Conservation (phyloP, 2,329 filamentous ascomycete genomes). For the Nemania serpens region DNA sequence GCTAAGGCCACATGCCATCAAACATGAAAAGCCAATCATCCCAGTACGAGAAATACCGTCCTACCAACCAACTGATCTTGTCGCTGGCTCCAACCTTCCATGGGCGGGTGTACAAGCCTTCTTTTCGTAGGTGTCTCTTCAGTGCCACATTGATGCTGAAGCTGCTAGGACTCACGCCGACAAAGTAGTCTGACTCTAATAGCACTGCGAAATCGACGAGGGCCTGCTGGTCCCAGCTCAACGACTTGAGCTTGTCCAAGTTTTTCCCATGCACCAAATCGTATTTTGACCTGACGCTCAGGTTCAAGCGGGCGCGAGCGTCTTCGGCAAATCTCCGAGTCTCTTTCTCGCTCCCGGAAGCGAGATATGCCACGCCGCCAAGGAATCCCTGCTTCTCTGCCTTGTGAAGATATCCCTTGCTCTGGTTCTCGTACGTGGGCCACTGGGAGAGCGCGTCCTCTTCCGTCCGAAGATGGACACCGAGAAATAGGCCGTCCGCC, state of each 20-base stretch:
- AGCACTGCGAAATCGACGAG: slow-evolving; percentile 49
- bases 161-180: slow-evolving; percentile 52
- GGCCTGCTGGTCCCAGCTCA: slow-evolving; percentile 52
- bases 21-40: slow-evolving; percentile 56
- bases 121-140: slow-evolving; percentile 48
- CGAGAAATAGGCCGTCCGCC: slow-evolving; percentile 37
- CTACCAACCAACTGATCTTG: slow-evolving; percentile 48
- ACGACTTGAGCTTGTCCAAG: slow-evolving; percentile 39
- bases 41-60: slow-evolving; percentile 50
- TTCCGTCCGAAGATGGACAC: slow-evolving; percentile 53
- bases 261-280: slow-evolving; percentile 39
- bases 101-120: slow-evolving; percentile 46
- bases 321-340: slow-evolving; percentile 42
- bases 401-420: slow-evolving; percentile 44
- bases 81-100: slow-evolving; percentile 49
- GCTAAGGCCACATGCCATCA: slow-evolving; percentile 49
- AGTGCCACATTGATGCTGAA: slow-evolving; percentile 54
- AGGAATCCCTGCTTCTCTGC: slow-evolving; percentile 41
- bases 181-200: slow-evolving; percentile 45
- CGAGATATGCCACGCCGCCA: slow-evolving; percentile 47
- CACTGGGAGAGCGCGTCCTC: slow-evolving; percentile 50
- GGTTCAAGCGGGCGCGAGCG: slow-evolving; percentile 35
- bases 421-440: slow-evolving; percentile 50
- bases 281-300: slow-evolving; percentile 46
- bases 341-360: slow-evolving; percentile 50